phyloP scores from a whole-genome alignment of 306 rosid genomes.

The Myrica gale region DNA sequence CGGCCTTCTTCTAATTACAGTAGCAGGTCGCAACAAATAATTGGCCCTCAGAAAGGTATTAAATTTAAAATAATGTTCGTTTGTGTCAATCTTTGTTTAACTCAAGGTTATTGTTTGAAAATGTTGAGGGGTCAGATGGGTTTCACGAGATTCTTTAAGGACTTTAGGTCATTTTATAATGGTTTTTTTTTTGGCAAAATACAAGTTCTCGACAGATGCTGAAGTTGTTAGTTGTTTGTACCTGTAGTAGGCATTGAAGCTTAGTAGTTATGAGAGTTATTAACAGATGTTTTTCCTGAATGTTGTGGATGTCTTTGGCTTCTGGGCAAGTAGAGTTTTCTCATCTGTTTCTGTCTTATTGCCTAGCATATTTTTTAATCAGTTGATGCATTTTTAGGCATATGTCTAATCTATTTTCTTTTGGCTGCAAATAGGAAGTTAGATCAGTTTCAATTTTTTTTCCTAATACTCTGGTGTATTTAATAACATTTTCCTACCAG shows the following conservation, averaged over 20 bases:
- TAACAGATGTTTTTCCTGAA: not conserved
- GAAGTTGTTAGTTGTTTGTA: not conserved
- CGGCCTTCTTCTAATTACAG: conserved; percentile 73
- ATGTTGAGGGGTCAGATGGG: conserved; percentile 2
- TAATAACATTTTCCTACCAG: not conserved
- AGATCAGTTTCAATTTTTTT: not conserved
- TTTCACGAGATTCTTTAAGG: not conserved
- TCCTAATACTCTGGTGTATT: not conserved
- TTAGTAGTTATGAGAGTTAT: not conserved
- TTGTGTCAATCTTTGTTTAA: not conserved
- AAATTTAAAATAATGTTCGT: not conserved
- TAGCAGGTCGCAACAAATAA: conserved; percentile 59
- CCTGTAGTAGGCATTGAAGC: conserved; percentile 1
- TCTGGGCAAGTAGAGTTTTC: not conserved
- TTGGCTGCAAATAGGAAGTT: conserved; percentile 8
- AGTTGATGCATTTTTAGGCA: not conserved
- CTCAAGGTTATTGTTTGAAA: not conserved
- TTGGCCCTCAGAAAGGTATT: conserved; percentile 76
- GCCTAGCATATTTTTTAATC: conserved; percentile 11
- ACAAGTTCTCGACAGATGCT: not conserved
- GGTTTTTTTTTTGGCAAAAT: not conserved
- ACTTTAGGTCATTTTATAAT: too few species aligned
- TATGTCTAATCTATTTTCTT: not conserved
- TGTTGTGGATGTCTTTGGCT: not conserved
- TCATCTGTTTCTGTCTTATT: not conserved